A percentile compares a stretch with the other conserved stretches of the same genome.
phyloP scores from a whole-genome alignment of 2,329 filamentous ascomycete species.

The Colletotrichum sansevieriae region DNA sequence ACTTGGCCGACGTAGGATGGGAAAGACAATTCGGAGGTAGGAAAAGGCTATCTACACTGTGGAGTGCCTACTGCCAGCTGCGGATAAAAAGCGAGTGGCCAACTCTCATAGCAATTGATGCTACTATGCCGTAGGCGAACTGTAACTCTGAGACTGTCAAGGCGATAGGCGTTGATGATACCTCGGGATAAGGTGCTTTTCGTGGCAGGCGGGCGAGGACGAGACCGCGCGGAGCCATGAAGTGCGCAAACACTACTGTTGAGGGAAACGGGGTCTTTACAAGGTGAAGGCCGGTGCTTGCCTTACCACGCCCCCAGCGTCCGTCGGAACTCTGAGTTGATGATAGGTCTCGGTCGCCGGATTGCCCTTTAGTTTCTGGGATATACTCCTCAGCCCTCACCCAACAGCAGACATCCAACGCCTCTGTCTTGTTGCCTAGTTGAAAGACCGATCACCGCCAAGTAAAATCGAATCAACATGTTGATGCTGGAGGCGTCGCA shows the following conservation, averaged over 20 bases:
- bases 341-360: conserved; percentile 14
- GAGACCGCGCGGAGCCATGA: not conserved
- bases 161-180: not conserved
- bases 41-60: not conserved
- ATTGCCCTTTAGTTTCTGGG: conserved; percentile 5
- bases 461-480: not conserved
- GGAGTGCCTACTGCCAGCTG: conserved; percentile 5
- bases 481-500: conserved; percentile 15
- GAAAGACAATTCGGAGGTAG: not conserved
- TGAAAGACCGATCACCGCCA: not conserved
- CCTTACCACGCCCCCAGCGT: conserved; percentile 19
- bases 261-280: conserved; percentile 12
- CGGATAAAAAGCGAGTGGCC: conserved; percentile 1
- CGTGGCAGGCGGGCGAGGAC: conserved; percentile 7
- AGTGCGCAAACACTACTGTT: conserved; percentile 2
- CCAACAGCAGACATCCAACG: not conserved
- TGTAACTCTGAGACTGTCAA: not conserved
- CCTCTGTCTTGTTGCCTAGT: not conserved
- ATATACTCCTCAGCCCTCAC: not conserved
- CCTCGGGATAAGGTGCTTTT: conserved; percentile 5
- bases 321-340: conserved; percentile 17
- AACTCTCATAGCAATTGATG: not conserved
- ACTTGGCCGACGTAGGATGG: not conserved
- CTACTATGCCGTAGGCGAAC: not conserved
- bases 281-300: not conserved